phyloP scores from a whole-genome alignment of 345 rosid species.

The Carallia pectinifolia region DNA sequence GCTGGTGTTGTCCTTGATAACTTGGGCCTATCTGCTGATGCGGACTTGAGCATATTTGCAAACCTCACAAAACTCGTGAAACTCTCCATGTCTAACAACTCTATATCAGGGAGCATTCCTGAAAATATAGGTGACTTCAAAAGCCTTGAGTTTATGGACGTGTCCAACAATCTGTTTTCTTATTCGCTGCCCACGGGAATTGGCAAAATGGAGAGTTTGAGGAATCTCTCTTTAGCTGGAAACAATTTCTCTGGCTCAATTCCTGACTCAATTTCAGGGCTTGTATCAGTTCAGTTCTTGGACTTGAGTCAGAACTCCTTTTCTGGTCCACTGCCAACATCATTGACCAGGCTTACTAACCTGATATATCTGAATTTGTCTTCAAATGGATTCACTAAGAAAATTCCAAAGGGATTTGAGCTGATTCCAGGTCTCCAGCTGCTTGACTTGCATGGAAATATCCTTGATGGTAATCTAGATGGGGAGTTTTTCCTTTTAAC shows the following conservation, averaged over 20 bases:
- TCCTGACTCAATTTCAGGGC: slow-evolving; percentile 69
- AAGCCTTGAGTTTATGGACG: slow-evolving; percentile 74
- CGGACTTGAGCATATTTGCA: slow-evolving; percentile 70
- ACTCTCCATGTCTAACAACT: slow-evolving; percentile 88
- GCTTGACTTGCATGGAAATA: slow-evolving; percentile 82
- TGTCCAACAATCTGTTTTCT: slow-evolving; percentile 75
- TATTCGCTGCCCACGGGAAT: slow-evolving; percentile 56
- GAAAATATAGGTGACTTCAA: slow-evolving; percentile 56
- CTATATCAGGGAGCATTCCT: slow-evolving; percentile 70
- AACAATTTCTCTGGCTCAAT: slow-evolving; percentile 84
- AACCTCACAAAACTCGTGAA: slow-evolving; percentile 87
- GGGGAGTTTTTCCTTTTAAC: slow-evolving; percentile 78
- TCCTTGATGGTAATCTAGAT: slow-evolving; percentile 69
- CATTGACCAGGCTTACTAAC: slow-evolving; percentile 58
- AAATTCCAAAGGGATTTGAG: slow-evolving; percentile 78
- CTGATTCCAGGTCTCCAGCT: slow-evolving; percentile 59
- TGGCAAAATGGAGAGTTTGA: slow-evolving; percentile 61
- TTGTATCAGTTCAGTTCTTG: slow-evolving; percentile 67
- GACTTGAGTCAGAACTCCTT: slow-evolving; percentile 85
- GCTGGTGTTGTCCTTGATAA: slow-evolving; percentile 87
- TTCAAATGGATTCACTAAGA: slow-evolving; percentile 56
- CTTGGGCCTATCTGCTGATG: slow-evolving; percentile 72
- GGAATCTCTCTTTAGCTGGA: slow-evolving; percentile 76
- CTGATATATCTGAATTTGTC: slow-evolving; percentile 71
- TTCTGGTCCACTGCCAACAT: slow-evolving; percentile 64